Percentiles rank a stretch among this genome's conserved stretches.
Evolutionary conservation across 257 asterid genomes (phyloP).

Genomic region (Solanum sparsipilum): DNA sequence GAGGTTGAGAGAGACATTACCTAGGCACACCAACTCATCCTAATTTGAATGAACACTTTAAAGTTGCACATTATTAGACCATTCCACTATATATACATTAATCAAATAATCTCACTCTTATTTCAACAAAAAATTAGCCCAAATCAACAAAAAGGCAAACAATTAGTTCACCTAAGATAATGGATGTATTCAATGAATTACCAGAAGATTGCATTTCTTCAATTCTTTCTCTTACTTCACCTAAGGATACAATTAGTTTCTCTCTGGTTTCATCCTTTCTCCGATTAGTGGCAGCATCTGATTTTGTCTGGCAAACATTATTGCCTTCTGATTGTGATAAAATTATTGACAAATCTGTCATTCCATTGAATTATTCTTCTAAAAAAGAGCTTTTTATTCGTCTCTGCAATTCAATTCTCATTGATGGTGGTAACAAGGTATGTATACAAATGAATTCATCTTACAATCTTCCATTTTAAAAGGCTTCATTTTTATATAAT

Average conservation of each 20-base stretch:
- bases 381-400: conserved; percentile 11
- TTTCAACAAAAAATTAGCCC: neutral
- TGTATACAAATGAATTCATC: neutral
- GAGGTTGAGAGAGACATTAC: neutral
- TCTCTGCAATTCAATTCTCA: conserved; percentile 13
- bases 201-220: conserved; percentile 21
- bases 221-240: conserved; percentile 22
- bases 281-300: conserved; percentile 7
- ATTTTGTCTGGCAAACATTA: conserved; percentile 19
- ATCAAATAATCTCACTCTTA: neutral
- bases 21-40: neutral
- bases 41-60: neutral
- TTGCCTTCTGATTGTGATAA: conserved; percentile 9
- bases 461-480: neutral
- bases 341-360: neutral
- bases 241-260: conserved; percentile 13
- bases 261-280: conserved; percentile 5
- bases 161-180: neutral
- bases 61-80: neutral
- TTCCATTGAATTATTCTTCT: conserved; percentile 7
- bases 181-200: neutral
- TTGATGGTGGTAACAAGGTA: conserved; percentile 22
- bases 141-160: neutral
- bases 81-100: neutral
- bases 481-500: neutral